A percentile compares a stretch with the other conserved stretches of the same genome.
These are phyloP conservation scores for Apostasia shenzhenica DNA, from an alignment of 106 monocot species.

Conservation along the genomic window DNA sequence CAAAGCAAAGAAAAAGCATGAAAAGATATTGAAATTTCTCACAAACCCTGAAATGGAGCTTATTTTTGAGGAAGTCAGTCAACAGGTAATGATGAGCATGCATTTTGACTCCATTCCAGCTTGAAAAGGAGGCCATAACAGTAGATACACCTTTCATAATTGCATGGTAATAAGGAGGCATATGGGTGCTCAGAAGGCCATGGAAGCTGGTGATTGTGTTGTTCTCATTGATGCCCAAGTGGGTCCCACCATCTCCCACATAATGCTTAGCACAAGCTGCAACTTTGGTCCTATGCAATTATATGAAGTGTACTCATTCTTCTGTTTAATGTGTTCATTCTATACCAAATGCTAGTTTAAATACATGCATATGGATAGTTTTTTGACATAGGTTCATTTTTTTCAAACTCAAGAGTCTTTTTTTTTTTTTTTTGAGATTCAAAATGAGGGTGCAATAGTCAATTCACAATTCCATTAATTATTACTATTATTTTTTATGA, in stretches of 20 bases:
- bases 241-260: conserved; percentile 67
- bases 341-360: too few species aligned
- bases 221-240: conserved; percentile 52
- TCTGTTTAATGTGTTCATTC: background rate
- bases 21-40: background rate
- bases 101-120: conserved; percentile 91
- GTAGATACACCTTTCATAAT: conserved; percentile 66
- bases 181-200: conserved; percentile 63
- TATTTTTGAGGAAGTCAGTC: conserved; percentile 69
- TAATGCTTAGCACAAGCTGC: conserved; percentile 71
- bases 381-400: too few species aligned
- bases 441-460: too few species aligned
- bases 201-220: conserved; percentile 39
- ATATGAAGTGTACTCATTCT: background rate
- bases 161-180: conserved; percentile 56
- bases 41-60: conserved; percentile 56
- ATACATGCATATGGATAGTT: too few species aligned
- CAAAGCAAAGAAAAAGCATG: background rate
- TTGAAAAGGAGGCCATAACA: conserved; percentile 77
- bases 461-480: too few species aligned
- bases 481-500: too few species aligned
- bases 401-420: too few species aligned
- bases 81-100: conserved; percentile 62
- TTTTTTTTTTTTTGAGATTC: too few species aligned
- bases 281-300: conserved; percentile 31